A percentile compares a stretch with the other conserved stretches of the same genome.
Evolutionary conservation across 208 protist species (phyloP).

Genomic region (Acanthamoeba castellanii): DNA sequence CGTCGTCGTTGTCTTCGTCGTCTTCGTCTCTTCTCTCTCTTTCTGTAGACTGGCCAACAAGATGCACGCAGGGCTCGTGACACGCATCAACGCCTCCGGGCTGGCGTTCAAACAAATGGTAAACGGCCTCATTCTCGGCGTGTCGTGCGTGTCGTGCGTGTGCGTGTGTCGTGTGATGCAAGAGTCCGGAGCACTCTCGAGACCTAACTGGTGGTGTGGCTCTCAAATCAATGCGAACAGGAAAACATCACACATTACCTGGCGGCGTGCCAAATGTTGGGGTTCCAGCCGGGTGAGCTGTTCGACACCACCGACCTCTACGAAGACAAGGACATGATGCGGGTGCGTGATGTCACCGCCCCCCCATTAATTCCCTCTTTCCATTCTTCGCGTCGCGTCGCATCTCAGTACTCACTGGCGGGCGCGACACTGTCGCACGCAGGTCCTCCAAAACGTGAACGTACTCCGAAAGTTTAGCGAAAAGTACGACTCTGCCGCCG

Average conservation of each 20-base stretch:
- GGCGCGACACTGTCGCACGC: neutral
- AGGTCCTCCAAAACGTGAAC: slow-evolving; percentile 32
- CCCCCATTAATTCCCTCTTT: no score
- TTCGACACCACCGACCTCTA: slow-evolving; percentile 62
- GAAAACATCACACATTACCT: slow-evolving; percentile 61
- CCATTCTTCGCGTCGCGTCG: no score
- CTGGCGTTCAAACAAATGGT: slow-evolving; percentile 68
- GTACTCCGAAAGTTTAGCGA: slow-evolving; percentile 23
- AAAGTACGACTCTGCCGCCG: slow-evolving; percentile 11
- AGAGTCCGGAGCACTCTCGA: no score
- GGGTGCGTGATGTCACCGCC: neutral
- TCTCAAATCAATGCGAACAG: neutral
- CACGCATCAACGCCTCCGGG: slow-evolving; percentile 34
- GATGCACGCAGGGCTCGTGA: neutral
- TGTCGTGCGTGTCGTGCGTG: no score
- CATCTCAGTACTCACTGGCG: neutral
- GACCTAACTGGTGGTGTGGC: no score
- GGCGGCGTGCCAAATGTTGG: slow-evolving; percentile 16
- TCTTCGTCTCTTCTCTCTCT: neutral
- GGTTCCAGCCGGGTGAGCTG: slow-evolving; percentile 41
- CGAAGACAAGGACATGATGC: slow-evolving; percentile 66
- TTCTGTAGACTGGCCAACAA: slow-evolving; percentile 12
- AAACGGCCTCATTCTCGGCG: neutral
- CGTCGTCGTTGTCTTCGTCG: neutral
- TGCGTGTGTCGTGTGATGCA: no score